These are phyloP conservation scores for Solanum virginianum DNA, from an alignment of 257 asterid genomes.

Conservation along the genomic window DNA sequence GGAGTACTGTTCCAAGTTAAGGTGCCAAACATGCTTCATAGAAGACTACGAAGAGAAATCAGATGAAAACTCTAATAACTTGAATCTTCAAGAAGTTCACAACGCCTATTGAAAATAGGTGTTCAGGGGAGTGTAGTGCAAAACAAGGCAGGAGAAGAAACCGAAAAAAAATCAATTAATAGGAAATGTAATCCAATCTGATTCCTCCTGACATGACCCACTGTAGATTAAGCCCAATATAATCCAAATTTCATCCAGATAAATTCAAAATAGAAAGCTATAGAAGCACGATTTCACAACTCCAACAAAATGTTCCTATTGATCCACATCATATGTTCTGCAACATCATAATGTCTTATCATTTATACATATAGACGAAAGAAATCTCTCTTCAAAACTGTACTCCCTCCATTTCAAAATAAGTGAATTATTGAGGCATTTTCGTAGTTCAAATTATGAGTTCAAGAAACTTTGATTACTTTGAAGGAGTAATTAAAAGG, in stretches of 20 bases:
- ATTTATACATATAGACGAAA: neutral
- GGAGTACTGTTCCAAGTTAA: slow-evolving; percentile 64
- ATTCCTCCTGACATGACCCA: neutral
- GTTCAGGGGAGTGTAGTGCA: neutral
- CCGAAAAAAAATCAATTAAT: neutral
- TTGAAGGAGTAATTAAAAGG: no score
- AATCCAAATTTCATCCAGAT: neutral
- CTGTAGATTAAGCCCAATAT: neutral
- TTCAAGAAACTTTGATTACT: no score
- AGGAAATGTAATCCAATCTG: neutral
- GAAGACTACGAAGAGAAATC: neutral
- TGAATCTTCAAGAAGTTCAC: neutral
- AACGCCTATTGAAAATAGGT: neutral
- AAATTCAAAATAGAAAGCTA: neutral
- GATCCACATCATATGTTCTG: neutral
- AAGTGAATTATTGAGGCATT: no score
- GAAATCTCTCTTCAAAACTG: neutral
- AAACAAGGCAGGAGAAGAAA: neutral
- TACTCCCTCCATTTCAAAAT: no score
- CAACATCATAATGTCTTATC: neutral
- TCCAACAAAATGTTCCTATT: neutral
- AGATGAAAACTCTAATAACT: neutral
- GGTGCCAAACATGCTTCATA: slow-evolving; percentile 32
- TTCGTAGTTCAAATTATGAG: no score
- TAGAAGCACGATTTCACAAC: neutral